These are phyloP conservation scores for Parascedosporium putredinis DNA, from an alignment of 2,329 filamentous ascomycete genomes.

Conservation along the genomic window DNA sequence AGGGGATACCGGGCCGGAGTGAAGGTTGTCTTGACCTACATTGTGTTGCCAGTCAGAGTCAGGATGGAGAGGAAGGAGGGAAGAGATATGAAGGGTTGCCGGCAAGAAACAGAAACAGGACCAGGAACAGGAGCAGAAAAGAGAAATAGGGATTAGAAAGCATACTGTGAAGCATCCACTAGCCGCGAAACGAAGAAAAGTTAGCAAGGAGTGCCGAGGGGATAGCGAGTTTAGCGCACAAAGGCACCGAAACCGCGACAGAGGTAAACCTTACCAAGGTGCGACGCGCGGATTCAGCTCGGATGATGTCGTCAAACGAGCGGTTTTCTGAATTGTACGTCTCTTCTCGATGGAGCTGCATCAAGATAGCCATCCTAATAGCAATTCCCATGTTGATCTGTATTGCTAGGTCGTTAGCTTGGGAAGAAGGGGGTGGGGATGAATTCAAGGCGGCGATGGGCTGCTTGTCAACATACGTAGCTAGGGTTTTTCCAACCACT, in stretches of 20 bases:
- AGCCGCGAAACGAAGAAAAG: constrained; percentile 1
- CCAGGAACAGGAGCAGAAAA: too few species aligned
- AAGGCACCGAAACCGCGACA: neutral
- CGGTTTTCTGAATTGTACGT: constrained; percentile 35
- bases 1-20: constrained; percentile 40
- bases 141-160: neutral
- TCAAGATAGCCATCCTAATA: constrained; percentile 43
- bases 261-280: constrained; percentile 35
- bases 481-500: constrained; percentile 42
- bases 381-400: constrained; percentile 47
- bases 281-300: constrained; percentile 44
- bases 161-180: constrained; percentile 49
- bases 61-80: constrained; percentile 5
- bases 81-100: too few species aligned
- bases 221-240: too few species aligned
- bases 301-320: constrained; percentile 33
- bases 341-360: constrained; percentile 46
- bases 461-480: constrained; percentile 26
- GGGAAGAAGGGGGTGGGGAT: neutral
- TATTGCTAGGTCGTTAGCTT: neutral
- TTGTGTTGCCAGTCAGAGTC: neutral
- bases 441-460: constrained; percentile 15
- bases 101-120: too few species aligned
- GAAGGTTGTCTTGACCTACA: constrained; percentile 42
- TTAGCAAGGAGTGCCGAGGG: neutral